Conservation (phyloP, 306 rosid genomes). For the Myrica gale region DNA sequence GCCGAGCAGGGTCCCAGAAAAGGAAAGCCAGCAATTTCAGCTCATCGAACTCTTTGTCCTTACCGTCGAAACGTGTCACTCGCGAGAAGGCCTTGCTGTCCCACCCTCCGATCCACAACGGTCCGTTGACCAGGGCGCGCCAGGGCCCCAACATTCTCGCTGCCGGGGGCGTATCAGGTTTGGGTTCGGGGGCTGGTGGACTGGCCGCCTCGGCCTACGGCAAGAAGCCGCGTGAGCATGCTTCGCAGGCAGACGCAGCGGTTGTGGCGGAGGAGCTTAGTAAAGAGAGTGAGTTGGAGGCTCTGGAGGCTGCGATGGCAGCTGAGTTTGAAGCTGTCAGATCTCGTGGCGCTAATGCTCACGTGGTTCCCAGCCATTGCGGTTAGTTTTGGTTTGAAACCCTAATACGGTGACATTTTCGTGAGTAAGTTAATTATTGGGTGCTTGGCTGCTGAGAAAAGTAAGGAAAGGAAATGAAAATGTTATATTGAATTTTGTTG, state of each 20-base stretch:
- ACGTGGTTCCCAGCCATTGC: constrained; percentile 81
- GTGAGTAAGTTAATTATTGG: background rate
- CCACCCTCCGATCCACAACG: constrained; percentile 65
- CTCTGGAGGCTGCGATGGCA: constrained; percentile 65
- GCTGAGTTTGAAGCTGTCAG: constrained; percentile 70
- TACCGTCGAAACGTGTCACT: constrained; percentile 69
- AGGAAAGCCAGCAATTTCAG: constrained; percentile 51
- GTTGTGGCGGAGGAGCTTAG: constrained; percentile 47
- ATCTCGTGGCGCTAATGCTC: constrained; percentile 71
- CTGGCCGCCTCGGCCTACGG: constrained; percentile 16
- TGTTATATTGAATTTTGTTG: constrained; percentile 1
- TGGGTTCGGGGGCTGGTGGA: constrained; percentile 20
- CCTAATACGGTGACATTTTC: constrained; percentile 28
- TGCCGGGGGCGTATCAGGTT: constrained; percentile 12
- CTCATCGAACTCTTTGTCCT: constrained; percentile 52
- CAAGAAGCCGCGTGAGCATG: constrained; percentile 34
- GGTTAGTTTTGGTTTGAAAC: constrained; percentile 52
- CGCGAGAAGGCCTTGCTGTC: constrained; percentile 65
- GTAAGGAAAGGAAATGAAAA: constrained; percentile 1
- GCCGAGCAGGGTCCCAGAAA: constrained; percentile 75
- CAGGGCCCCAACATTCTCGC: constrained; percentile 58
- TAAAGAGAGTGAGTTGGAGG: constrained; percentile 57
- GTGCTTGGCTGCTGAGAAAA: constrained; percentile 18
- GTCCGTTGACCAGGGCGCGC: constrained; percentile 88
- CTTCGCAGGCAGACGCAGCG: constrained; percentile 14